Evolutionary conservation across 495 filamentous ascomycete genomes (phyloP).

Genomic region (Cairneyella variabilis): DNA sequence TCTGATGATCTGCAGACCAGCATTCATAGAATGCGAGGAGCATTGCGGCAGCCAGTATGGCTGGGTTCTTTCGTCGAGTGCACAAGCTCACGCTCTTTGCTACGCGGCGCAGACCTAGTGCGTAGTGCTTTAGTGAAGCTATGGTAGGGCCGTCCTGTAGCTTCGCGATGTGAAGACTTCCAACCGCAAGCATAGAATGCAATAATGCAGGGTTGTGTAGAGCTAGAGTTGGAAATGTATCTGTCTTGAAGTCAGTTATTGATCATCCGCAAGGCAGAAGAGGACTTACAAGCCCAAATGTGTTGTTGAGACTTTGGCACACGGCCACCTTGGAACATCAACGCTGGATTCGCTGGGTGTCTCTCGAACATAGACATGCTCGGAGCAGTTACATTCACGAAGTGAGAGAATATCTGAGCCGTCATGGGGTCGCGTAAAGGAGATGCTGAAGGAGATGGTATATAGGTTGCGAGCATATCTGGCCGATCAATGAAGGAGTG

Average conservation of each 20-base stretch:
- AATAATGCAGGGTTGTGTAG: conserved; percentile 80
- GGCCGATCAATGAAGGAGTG: conserved; percentile 62
- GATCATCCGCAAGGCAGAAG: background rate
- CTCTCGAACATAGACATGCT: conserved; percentile 86
- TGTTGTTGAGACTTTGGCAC: conserved; percentile 69
- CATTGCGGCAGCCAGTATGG: conserved; percentile 84
- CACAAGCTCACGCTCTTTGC: conserved; percentile 69
- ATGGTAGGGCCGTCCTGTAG: conserved; percentile 67
- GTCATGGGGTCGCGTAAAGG: conserved; percentile 81
- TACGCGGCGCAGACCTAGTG: conserved; percentile 74
- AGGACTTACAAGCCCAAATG: conserved; percentile 66
- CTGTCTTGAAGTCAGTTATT: conserved; percentile 20
- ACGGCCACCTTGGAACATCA: conserved; percentile 59
- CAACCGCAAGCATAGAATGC: conserved; percentile 87
- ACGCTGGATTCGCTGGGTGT: conserved; percentile 71
- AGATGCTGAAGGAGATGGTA: conserved; percentile 67
- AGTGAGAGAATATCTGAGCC: conserved; percentile 86
- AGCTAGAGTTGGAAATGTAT: conserved; percentile 80
- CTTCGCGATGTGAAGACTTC: conserved; percentile 84
- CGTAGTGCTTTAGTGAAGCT: conserved; percentile 87
- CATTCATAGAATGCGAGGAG: conserved; percentile 92
- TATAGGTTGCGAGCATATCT: conserved; percentile 75
- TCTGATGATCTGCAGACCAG: conserved; percentile 88
- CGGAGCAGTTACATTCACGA: conserved; percentile 84
- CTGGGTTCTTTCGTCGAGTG: conserved; percentile 66